Evolutionary conservation across 2,329 filamentous ascomycete genomes (phyloP), one percentile per base, ranked within the genome.

Genomic region (Ophiostoma novo-ulmi): DNA sequence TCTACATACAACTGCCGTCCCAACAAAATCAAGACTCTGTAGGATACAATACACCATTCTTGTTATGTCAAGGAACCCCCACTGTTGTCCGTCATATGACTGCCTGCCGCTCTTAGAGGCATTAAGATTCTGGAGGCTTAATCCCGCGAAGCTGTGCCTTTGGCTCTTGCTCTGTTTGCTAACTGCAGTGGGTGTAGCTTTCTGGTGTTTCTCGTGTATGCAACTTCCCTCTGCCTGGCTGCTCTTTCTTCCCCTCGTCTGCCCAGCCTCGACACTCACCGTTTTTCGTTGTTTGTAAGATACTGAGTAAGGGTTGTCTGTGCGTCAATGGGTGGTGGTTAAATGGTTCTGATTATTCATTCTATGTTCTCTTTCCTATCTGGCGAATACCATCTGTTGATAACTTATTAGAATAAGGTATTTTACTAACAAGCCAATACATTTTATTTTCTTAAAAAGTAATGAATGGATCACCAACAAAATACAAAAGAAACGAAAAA

Each of bases 261-360:
- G 63, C 63, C 35, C 63, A 65, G 36, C 36, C 17, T 65, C 63
- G 41, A n/a, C 10, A 31, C 63, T 41, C 63, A 65, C 63, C 63
- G 63, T 65, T 36, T 65, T 65, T 65, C 35, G 20, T 20, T 38
- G n/a, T 14, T 11, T 31, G 31, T 5, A 22, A 31, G 26, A 31
- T 31, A 31, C 31, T 4, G 3, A 4, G 3, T 3, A 31, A 8
- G 3, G 0, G 35, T 4, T 39, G 35, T 38, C 20, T 35, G 58
- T 63, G 52, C 52, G n/a, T 22, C n/a, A 17, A 20, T 52, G 13
- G 44, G 39, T 44, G 14, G 6, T 17, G 39, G 22, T n/a, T 58
- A 4, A 14, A 26, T 31, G 10, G 8, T 22, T 8, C 11, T 55
- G 39, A 41, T 55, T 55, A 26, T 55, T 11, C 11, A 22, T 55